Evolutionary conservation across 148 eudicot species (phyloP).

Genomic region (Polygonum maritimum): DNA sequence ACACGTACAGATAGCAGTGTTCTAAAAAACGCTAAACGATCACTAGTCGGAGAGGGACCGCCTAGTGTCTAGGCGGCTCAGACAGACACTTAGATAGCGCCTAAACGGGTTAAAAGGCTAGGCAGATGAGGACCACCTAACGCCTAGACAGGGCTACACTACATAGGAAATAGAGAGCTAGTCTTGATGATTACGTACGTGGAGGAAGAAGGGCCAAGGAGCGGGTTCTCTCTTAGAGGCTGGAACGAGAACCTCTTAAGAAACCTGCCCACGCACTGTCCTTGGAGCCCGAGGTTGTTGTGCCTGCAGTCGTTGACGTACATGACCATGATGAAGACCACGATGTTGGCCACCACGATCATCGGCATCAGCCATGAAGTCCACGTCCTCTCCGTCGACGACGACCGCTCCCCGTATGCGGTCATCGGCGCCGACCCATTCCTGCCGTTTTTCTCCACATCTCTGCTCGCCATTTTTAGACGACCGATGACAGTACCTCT

Average conservation of each 20-base stretch:
- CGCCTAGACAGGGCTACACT: no score
- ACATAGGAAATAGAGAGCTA: background rate
- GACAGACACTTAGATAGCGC: no score
- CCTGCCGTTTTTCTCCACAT: background rate
- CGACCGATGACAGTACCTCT: no score
- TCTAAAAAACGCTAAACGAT: background rate
- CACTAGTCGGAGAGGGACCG: no score
- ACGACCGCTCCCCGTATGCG: conserved; percentile 14
- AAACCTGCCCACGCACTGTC: conserved; percentile 51
- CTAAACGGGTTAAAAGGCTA: no score
- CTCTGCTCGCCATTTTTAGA: conserved; percentile 2
- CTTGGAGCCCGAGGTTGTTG: conserved; percentile 28
- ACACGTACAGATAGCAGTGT: background rate
- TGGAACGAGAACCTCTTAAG: conserved; percentile 59
- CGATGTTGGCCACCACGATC: conserved; percentile 72
- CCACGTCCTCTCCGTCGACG: conserved; percentile 43
- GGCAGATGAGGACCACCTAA: no score
- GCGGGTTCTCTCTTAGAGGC: conserved; percentile 68
- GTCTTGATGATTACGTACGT: conserved; percentile 23
- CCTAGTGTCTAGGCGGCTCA: no score
- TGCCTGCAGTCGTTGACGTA: conserved; percentile 70
- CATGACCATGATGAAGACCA: conserved; percentile 65
- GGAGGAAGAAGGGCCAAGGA: conserved; percentile 71
- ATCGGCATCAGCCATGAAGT: conserved; percentile 87
- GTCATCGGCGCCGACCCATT: background rate